phyloP scores from a whole-genome alignment of 2,329 filamentous ascomycete genomes.

The Aspergillus fumigatiaffinis region DNA sequence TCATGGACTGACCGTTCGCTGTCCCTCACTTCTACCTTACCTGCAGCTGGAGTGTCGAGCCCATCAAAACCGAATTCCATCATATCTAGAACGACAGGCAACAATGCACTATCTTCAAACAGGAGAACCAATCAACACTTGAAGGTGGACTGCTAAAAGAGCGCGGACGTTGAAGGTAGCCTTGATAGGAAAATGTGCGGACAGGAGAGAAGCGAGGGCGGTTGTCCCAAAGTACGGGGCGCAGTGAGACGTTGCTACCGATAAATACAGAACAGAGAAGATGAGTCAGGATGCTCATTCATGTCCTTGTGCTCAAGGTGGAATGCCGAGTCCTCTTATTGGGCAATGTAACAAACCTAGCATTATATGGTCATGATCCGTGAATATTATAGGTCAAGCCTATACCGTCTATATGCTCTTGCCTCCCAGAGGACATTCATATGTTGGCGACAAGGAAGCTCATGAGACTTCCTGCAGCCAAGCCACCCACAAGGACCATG shows the following conservation, averaged over 20 bases:
- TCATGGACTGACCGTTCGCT: too few relatives aligned
- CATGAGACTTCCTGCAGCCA: constrained; percentile 80
- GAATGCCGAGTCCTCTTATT: neutral
- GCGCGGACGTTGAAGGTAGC: neutral
- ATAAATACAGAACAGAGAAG: neutral
- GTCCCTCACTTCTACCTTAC: neutral
- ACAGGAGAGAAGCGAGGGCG: neutral
- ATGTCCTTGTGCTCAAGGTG: neutral
- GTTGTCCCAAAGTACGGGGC: neutral
- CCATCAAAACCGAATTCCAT: neutral
- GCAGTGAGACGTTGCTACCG: neutral
- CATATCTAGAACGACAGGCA: neutral
- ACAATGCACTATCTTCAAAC: neutral
- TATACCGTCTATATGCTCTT: neutral
- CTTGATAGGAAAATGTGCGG: neutral
- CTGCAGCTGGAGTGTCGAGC: neutral
- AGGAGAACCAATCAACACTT: neutral
- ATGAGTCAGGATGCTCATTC: neutral
- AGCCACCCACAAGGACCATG: constrained; percentile 76
- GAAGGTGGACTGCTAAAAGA: neutral
- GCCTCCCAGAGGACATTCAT: constrained; percentile 3
- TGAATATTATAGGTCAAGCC: neutral
- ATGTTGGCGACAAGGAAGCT: constrained; percentile 68
- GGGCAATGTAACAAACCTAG: neutral
- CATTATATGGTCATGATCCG: neutral